phyloP scores from a whole-genome alignment of 345 rosid species.

The Camelina neglecta region DNA sequence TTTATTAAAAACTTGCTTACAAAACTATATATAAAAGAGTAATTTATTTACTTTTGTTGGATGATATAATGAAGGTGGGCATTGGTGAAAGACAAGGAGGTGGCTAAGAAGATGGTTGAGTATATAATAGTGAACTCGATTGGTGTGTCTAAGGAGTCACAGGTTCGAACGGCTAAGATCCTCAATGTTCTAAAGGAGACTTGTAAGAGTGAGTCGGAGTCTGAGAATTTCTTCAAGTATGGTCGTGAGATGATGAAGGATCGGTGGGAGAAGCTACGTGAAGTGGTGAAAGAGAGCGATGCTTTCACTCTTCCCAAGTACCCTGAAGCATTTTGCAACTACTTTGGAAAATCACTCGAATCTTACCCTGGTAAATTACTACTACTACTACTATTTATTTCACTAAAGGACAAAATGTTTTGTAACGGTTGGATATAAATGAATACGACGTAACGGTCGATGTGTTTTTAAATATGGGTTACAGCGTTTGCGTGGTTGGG shows the following conservation, averaged over 20 bases:
- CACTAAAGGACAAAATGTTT: neutral
- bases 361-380: conserved; percentile 63
- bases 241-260: conserved; percentile 56
- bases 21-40: neutral
- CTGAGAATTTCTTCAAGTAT: conserved; percentile 63
- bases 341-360: conserved; percentile 47
- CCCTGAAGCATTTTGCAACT: conserved; percentile 70
- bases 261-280: conserved; percentile 68
- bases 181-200: conserved; percentile 53
- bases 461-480: neutral
- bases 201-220: conserved; percentile 43
- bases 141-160: conserved; percentile 88
- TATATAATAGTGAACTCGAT: conserved; percentile 64
- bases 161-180: conserved; percentile 78
- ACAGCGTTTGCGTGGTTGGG: conserved; percentile 89
- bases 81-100: conserved; percentile 65
- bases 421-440: conserved; percentile 26
- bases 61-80: conserved; percentile 66
- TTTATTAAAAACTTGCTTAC: neutral
- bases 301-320: conserved; percentile 59
- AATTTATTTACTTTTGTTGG: neutral
- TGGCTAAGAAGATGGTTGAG: conserved; percentile 69
- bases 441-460: conserved; percentile 33
- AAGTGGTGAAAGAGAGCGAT: conserved; percentile 51
- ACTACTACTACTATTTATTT: too few relatives aligned